A percentile compares a stretch with the other conserved stretches of the same genome.
phyloP scores from a whole-genome alignment of 495 filamentous ascomycete genomes.

The Aspergillus affinis region DNA sequence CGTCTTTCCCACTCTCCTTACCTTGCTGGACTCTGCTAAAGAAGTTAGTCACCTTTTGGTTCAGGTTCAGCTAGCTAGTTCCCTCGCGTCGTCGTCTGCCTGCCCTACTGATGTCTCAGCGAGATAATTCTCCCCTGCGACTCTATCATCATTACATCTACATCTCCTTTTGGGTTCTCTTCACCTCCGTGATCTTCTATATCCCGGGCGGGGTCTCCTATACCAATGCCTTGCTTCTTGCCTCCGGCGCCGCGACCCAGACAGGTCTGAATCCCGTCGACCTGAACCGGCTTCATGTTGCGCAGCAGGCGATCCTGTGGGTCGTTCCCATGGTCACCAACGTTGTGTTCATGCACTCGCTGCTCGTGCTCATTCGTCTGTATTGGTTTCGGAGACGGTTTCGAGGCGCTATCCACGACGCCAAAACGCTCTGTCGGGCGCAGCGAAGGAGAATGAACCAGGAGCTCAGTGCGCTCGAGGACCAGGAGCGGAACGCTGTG shows the following conservation, averaged over 20 bases:
- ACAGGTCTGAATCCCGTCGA: conserved; percentile 81
- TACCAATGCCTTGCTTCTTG: conserved; percentile 84
- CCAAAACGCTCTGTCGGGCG: conserved; percentile 26
- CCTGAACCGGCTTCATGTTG: conserved; percentile 64
- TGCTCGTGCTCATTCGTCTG: conserved; percentile 80
- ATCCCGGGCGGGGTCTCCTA: conserved; percentile 57
- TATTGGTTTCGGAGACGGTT: conserved; percentile 93
- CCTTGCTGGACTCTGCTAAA: neutral
- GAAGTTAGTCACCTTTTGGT: neutral
- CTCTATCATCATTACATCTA: conserved; percentile 65
- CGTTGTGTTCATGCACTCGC: conserved; percentile 78
- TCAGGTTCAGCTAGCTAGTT: neutral
- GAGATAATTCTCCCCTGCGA: conserved; percentile 16
- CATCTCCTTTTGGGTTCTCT: conserved; percentile 61
- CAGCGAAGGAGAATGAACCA: conserved; percentile 33
- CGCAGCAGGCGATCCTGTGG: conserved; percentile 67
- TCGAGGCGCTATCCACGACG: conserved; percentile 53
- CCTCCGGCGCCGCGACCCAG: conserved; percentile 74
- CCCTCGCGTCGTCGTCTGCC: neutral
- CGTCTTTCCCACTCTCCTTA: too few relatives aligned
- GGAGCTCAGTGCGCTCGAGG: conserved; percentile 50
- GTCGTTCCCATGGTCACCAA: conserved; percentile 67
- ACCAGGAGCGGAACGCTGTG: conserved; percentile 1
- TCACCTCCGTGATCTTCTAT: conserved; percentile 70
- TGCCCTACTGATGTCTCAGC: neutral